These are phyloP conservation scores for Ustilago cynodontis DNA, from an alignment of 1,284 basidiomycete genomes.

Conservation along the genomic window DNA sequence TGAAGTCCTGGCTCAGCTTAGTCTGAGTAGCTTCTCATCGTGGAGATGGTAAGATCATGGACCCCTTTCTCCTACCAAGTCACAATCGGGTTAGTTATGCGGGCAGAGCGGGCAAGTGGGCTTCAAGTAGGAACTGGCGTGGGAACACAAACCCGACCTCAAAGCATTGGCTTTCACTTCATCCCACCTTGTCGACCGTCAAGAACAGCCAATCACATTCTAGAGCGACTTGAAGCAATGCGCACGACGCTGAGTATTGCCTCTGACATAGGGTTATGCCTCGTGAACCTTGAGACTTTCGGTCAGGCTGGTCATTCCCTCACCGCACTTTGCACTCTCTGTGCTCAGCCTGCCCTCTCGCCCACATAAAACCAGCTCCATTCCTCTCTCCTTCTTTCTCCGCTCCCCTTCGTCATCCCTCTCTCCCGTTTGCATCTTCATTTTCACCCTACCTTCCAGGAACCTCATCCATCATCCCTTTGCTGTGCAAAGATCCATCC, in stretches of 20 bases:
- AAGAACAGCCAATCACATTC: neutral
- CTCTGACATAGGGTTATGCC: too few species aligned
- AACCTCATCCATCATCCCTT: neutral
- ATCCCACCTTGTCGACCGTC: neutral
- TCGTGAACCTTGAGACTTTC: neutral
- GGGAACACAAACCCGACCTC: neutral
- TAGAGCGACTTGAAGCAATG: neutral
- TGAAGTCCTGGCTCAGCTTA: neutral
- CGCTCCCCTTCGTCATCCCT: neutral
- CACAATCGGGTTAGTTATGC: neutral
- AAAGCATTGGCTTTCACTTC: slow-evolving; percentile 1
- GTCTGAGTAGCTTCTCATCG: neutral
- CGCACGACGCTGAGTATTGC: too few species aligned
- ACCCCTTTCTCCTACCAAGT: neutral
- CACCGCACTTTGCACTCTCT: neutral
- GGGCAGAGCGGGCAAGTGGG: neutral
- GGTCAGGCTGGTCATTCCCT: neutral
- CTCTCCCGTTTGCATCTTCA: neutral
- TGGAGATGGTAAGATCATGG: neutral
- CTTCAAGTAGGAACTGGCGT: neutral
- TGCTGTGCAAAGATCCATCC: slow-evolving; percentile 10
- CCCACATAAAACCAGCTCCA: neutral
- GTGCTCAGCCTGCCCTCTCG: neutral
- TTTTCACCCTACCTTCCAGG: neutral
- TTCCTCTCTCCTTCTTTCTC: neutral